Base-by-base conservation (phyloP, 2,329 filamentous ascomycete species). In the Pseudogymnoascus sp. region DNA sequence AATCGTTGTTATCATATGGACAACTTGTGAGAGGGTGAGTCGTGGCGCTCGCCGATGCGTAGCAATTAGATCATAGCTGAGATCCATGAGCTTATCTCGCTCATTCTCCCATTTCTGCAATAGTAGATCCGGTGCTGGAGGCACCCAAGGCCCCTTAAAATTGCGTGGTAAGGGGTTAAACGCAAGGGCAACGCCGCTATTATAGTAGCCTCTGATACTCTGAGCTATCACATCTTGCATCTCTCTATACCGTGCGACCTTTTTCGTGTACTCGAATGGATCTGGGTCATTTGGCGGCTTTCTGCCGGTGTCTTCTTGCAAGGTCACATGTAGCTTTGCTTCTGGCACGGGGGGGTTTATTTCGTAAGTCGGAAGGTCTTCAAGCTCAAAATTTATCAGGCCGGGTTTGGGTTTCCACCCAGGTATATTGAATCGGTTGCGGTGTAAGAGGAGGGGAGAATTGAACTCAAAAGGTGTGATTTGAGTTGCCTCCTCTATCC, bases 381-480 rank as follows among this genome's bases (percentile, higher is more conserved):
- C 47, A 7, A 54, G 47, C 47, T 54, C 47, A 20, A 12, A 54
- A 32, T 6, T 14, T 9, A 54, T 18, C 47, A 54, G 9, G 1
- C 47, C 47, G 9, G 47, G 8, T 12, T 18, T 54, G 4, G 47
- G 47, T 32, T 32, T 28, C 47, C 47, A 54, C n/a, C 47, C 47
- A 11, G n/a, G 28, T 14, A 54, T n/a, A 8, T 18, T 18, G 47
- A 54, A 54, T 5, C 47, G 47, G 32, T 54, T 54, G 28, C 8
- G 28, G 6, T 54, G 47, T 20, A 12, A 8, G 3, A 54, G 28
- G n/a, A 34, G 28, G 28, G 47, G 28, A 34, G 47, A 54, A 14
- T 54, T 54, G 28, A 54, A 54, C 25, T 54, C 47, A 28, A 54
- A 54, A 8, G 47, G 47, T 32, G 47, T 54, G 47, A 34, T 54